Evolutionary conservation across 1,284 basidiomycete genomes (phyloP), one percentile per base, ranked within the genome.

Genomic region (Cryptococcus neoformans): DNA sequence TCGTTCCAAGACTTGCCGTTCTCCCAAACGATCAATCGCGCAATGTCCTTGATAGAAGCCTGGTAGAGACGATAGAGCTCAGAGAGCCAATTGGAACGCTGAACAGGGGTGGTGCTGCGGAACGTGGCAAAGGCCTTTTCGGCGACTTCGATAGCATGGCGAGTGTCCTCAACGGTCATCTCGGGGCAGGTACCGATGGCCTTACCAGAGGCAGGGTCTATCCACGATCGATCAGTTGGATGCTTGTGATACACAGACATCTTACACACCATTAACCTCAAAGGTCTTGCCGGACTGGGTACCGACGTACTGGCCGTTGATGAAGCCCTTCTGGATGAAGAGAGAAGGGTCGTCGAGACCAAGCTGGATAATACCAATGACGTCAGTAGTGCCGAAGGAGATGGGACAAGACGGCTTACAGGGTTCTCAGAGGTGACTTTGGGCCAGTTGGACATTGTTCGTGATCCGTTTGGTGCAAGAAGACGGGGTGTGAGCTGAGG

Each of bases 1-100:
- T 96, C 92, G 0, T 80, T 78, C 52, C 94, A 79, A 3, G 90
- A 82, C 80, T 97, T 97, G 41, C 93, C 93, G 67, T 97, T 97
- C 79, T 97, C 93, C 60, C 73, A 74, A n/a, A 74, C 73, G 53
- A 76, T 76, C 47, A 76, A 60, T 34, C 74, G 65, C 4, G 73
- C 65, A 51, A 76, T 64, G 60, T 76, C 74, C 34, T 72, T 68
- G 21, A 67, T 52, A 53, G 70, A 62, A 28, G 64, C 66, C 52
- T 64, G 54, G 64, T 70, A 66, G 28, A 70, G 60, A 10, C 58
- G 49, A 63, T 71, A 59, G 34, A 76, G 63, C 50, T 66, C 64
- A 44, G 62, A 36, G 10, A 76, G 63, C 46, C 62, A 65, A 36
- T 53, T 57, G 38, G 69, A 67, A 45, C 74, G 67, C 50, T 69